phyloP scores from a whole-genome alignment of 345 rosid genomes.

The Salix arbutifolia region DNA sequence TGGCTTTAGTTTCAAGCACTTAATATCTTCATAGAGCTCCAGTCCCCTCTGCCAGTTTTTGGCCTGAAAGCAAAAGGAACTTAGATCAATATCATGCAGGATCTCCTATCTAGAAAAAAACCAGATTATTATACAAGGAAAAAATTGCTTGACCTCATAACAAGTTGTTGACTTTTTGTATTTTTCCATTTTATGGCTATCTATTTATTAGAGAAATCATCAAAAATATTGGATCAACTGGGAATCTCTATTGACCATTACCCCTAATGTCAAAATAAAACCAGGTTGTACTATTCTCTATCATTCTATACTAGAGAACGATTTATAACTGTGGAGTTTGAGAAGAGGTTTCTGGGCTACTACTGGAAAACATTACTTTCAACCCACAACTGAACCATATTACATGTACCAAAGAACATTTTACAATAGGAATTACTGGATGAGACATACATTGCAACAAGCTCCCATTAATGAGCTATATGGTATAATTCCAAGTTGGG shows the following conservation, averaged over 20 bases:
- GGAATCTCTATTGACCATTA: no score
- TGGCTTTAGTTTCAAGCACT: conserved; percentile 57
- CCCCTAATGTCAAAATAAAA: no score
- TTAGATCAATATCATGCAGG: not conserved
- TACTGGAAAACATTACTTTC: not conserved
- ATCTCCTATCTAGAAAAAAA: not conserved
- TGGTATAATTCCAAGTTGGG: conserved; percentile 59
- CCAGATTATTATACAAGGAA: not conserved
- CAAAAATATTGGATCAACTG: not conserved
- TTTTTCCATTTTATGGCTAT: not conserved
- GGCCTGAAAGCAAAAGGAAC: conserved; percentile 41
- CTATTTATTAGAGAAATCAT: not conserved
- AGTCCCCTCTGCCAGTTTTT: conserved; percentile 86
- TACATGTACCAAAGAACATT: not conserved
- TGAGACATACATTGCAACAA: conserved; percentile 76
- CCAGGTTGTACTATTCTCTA: no score
- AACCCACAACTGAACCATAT: not conserved
- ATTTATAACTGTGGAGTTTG: not conserved
- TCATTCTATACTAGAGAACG: no score
- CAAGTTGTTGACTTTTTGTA: not conserved
- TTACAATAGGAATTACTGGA: not conserved
- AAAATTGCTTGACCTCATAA: not conserved
- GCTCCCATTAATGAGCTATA: conserved; percentile 99
- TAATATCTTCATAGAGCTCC: conserved; percentile 69
- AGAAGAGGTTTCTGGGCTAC: not conserved